These are phyloP conservation scores for Calonectria montana DNA, from an alignment of 2,329 filamentous ascomycete genomes.

Conservation along the genomic window DNA sequence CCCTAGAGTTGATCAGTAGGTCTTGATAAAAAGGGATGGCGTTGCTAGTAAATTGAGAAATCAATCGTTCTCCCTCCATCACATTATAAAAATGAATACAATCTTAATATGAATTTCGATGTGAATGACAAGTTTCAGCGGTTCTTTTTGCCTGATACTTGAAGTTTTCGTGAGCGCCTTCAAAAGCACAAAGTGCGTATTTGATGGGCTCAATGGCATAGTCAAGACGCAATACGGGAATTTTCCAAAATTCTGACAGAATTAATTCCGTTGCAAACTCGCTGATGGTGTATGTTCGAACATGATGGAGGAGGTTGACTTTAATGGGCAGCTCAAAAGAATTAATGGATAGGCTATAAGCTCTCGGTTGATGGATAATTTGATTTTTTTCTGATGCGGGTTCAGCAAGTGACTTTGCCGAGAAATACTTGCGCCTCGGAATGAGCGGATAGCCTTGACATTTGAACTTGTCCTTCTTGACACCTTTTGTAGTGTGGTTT, in stretches of 20 bases:
- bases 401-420: too few species aligned
- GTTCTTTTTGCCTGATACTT: background rate
- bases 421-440: background rate
- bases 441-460: background rate
- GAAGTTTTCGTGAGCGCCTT: background rate
- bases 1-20: too few species aligned
- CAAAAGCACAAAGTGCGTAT: background rate
- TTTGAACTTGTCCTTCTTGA: background rate
- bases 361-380: background rate
- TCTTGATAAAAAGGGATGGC: too few species aligned
- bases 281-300: background rate
- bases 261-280: background rate
- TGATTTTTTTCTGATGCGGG: background rate
- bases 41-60: too few species aligned
- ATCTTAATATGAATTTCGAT: background rate
- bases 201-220: background rate
- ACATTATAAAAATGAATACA: background rate
- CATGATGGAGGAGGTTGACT: background rate
- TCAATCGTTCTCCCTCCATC: too few species aligned
- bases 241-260: background rate
- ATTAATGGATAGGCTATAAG: background rate
- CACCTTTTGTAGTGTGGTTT: background rate
- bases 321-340: background rate
- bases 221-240: background rate
- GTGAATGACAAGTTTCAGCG: background rate